Base-by-base conservation (phyloP, 2,329 filamentous ascomycete species). In the Cladosporium sp. region DNA sequence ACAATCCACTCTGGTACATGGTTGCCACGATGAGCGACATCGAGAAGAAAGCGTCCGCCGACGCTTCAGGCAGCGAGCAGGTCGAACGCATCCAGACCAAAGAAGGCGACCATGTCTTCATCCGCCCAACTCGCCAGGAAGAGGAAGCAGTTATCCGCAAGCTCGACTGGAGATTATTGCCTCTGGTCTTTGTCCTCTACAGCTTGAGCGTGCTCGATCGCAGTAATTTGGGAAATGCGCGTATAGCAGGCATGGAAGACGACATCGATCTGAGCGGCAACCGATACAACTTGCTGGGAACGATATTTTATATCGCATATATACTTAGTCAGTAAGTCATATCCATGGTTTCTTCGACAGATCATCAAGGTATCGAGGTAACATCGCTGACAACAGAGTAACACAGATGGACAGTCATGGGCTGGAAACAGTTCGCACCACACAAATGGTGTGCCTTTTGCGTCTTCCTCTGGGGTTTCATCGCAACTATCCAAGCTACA, bases 371-470 rank as follows among this genome's bases (percentile, higher is more conserved):
- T 5, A 19, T 28, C 25, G 8, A 25, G 1, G 4, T 4, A 37
- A 4, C n/a, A 3, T 37, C 32, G 34, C 40, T 55, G 15, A 55
- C 32, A 7, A 34, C 9, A 12, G 2, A 17, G 1, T 7, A 37
- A 1, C 85, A 84, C 63, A 82, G 85, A 73, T 85, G 81, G 82
- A 82, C 81, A 1, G 70, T 85, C 17, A 77, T 86, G 52, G 69
- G 69, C 22, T 71, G 69, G 69, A 71, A 71, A 47, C 66, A 68
- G 19, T 71, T 71, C 63, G 63, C 63, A 25, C 67, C 69, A 2
- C 65, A 68, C 55, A 60, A 58, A 17, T 80, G 73, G 74, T 76
- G 74, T 35, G 70, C 75, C 2, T 69, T 75, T 22, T 69, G 72
- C 1, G 74, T 78, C 1, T 67, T 78, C 28, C 66, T 65, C 51